Base-by-base conservation (phyloP, 371 early-diverging fungal species). In the Mucor velutinosus region DNA sequence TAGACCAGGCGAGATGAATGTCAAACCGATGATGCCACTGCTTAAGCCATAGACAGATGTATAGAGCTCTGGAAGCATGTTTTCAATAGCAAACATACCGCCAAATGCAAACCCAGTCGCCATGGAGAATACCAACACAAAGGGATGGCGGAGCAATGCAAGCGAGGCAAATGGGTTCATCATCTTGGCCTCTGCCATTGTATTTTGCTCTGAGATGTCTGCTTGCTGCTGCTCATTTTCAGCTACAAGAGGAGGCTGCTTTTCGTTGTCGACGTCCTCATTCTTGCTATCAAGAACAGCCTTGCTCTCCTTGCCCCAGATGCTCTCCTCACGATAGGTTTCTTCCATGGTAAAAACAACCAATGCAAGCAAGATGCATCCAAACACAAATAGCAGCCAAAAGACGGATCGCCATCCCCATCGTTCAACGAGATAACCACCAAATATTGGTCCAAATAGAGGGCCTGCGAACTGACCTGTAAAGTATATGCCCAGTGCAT, bases 341-440 rank as follows among this genome's bases (percentile, higher is more conserved):
- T 93, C 93, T 35, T 92, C 92, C 77, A 92, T 76, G 11, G 84
- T 72, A 76, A 84, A 78, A 15, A 84, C 59, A 1, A 84, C 71
- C 0, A 72, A 30, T 3, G 71, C 27, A 47, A 72, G 74, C 12
- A 79, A 25, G 53, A 75, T 58, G 35, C 75, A 75, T 0, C 69
- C 68, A n/a, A 79, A 72, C 3, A 73, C 72, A 15, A 76, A 72
- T 29, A 83, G n/a, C 21, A 77, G 62, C 74, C 76, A 75, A 64
- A 83, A 77, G 4, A 70, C 78, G 19, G 78, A 76, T 49, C 74
- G 67, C 83, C 83, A 83, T 14, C 83, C 83, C 45, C 79, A 75
- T 10, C 76, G 67, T 71, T 79, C 70, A 8, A 74, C 81, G 2
- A 83, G 62, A 63, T 75, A 78, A 0, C 83, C 83, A 19, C 83